A percentile compares a stretch with the other conserved stretches of the same genome.
These are phyloP conservation scores for Lantana camara DNA, from an alignment of 257 asterid genomes.

Conservation along the genomic window DNA sequence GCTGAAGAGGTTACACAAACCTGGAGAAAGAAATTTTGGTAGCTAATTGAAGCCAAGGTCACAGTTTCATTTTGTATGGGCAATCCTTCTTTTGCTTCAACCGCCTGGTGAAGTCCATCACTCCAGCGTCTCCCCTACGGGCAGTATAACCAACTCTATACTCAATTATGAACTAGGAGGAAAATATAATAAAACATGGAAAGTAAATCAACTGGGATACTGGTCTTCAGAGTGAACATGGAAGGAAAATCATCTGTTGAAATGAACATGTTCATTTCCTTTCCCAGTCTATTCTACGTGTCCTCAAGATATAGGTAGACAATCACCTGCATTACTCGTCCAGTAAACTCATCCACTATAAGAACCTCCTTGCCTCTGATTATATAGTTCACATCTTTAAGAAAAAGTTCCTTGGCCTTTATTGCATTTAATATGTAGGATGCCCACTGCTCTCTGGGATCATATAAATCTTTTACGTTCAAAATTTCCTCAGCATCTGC, in stretches of 20 bases:
- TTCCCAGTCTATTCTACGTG: constrained; percentile 20
- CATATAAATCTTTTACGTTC: constrained; percentile 90
- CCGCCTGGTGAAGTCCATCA: constrained; percentile 99
- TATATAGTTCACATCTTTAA: constrained; percentile 91
- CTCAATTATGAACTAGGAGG: constrained; percentile 5
- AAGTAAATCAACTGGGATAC: constrained; percentile 5
- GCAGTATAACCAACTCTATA: constrained; percentile 25
- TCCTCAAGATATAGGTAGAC: constrained; percentile 27
- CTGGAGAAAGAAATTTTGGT: constrained; percentile 99
- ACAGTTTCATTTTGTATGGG: constrained; percentile 97
- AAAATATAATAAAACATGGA: constrained; percentile 6
- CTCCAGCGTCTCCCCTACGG: constrained; percentile 98
- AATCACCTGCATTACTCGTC: constrained; percentile 99
- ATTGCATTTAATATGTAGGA: constrained; percentile 89
- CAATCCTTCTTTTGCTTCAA: constrained; percentile 96
- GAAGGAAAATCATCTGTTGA: neutral
- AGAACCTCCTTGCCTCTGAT: constrained; percentile 92
- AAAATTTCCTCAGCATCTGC: constrained; percentile 98
- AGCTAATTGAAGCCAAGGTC: constrained; percentile 97
- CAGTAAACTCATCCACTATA: constrained; percentile 96
- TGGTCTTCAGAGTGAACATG: neutral
- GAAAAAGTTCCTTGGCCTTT: constrained; percentile 95
- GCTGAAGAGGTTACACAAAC: constrained; percentile 43
- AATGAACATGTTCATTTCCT: neutral
- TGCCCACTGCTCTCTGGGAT: constrained; percentile 99